Percentiles rank a stretch among this genome's conserved stretches.
Conservation (phyloP, 441 rosid genomes). For the Rhodomyrtus psidioides region DNA sequence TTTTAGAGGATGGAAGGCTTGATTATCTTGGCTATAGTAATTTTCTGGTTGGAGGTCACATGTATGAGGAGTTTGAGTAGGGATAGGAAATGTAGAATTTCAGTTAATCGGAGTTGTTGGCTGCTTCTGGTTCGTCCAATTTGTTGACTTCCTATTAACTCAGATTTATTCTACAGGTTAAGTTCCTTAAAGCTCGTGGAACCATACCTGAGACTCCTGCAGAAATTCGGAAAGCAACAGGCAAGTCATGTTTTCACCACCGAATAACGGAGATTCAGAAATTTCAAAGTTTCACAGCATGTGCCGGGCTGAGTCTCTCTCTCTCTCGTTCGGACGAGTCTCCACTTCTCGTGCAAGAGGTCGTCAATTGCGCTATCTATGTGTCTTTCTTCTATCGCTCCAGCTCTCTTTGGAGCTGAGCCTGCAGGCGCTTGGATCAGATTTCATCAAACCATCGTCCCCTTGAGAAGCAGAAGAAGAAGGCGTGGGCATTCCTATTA, state of each 20-base stretch:
- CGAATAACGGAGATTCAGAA: conserved; percentile 28
- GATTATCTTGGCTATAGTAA: background rate
- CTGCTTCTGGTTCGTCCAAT: background rate
- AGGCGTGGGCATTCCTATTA: too few relatives aligned
- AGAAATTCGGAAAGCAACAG: conserved; percentile 65
- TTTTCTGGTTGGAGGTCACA: background rate
- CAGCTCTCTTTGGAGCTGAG: too few relatives aligned
- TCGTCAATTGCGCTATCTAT: too few relatives aligned
- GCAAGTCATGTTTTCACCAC: conserved; percentile 31
- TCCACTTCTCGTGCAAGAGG: too few relatives aligned
- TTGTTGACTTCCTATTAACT: background rate
- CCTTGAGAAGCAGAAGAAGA: too few relatives aligned
- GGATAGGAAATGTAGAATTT: background rate
- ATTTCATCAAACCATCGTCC: too few relatives aligned
- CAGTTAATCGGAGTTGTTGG: background rate
- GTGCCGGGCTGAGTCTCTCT: too few relatives aligned
- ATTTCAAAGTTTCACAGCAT: conserved; percentile 30
- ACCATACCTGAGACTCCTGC: conserved; percentile 74
- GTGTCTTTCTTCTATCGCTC: too few relatives aligned
- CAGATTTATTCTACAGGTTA: conserved; percentile 41
- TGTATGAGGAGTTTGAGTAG: background rate
- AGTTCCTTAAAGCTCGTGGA: conserved; percentile 87
- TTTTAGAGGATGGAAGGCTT: background rate
- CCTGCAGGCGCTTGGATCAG: too few relatives aligned
- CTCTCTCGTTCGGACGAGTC: too few relatives aligned